Evolutionary conservation across 148 eudicot genomes (phyloP), one percentile per base, ranked within the genome.

Genomic region (Tetragonia tetragonoides): DNA sequence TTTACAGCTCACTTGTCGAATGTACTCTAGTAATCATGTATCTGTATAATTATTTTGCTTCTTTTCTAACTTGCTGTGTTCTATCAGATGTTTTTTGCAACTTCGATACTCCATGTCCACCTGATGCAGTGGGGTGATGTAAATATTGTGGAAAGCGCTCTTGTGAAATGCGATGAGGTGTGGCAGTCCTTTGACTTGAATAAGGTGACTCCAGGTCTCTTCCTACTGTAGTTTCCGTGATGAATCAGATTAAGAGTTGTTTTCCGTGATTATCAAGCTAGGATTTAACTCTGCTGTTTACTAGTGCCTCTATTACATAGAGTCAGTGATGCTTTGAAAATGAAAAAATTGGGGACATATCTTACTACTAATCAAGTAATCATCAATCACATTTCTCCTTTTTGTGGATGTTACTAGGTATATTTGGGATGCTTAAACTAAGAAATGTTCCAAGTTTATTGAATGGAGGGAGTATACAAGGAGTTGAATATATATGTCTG

Each of bases 1-100:
- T 72, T 51, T 66, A n/a, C 44, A 5, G 21, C 66, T 24, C 6
- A 11, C 6, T 40, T 5, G 37, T 72, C 24, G 38, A 51, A 47
- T 75, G 70, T 75, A 49, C 17, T 23, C 49, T 34, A 11, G 56
- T 53, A 49, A 73, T 70, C 15, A 40, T 72, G 42, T 16, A 47
- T 42, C 10, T 47, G 72, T 14, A 9, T 70, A 37, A 66, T 75
- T 54, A 46, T 60, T 66, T 15, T n/a, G 66, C 40, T 68, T 20
- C 70, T 40, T 44, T 70, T 74, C 78, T 63, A 56, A 70, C 57
- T 66, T 72, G 38, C 60, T 74, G 10, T 83, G 34, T 83, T 72
- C 78, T 65, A 57, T 69, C 89, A 95, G 99, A 93, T 95, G 97
- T 93, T 93, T 85, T 95, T 95, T 84, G 88, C 95, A 62, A 93